These are phyloP conservation scores for Gynandropsis gynandra DNA, from an alignment of 345 rosid species.

Conservation along the genomic window DNA sequence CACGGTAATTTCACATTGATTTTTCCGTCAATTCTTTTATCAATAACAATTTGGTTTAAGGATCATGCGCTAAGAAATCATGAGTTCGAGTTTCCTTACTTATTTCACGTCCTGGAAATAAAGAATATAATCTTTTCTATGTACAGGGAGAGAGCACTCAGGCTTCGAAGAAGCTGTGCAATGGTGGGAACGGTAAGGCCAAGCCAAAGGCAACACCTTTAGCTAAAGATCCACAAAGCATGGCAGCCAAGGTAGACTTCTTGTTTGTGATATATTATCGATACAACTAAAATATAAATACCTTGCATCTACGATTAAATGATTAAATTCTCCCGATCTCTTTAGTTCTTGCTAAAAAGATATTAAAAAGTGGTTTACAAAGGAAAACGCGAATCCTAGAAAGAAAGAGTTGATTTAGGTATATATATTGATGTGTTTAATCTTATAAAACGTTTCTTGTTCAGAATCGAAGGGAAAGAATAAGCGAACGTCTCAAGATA, in stretches of 20 bases:
- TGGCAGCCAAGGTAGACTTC: constrained; percentile 77
- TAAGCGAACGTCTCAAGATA: constrained; percentile 71
- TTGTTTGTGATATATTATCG: too few relatives aligned
- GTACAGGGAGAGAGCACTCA: constrained; percentile 43
- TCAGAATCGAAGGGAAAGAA: constrained; percentile 84
- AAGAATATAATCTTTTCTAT: constrained; percentile 1
- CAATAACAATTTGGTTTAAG: background rate
- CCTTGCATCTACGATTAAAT: too few relatives aligned
- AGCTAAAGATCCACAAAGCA: constrained; percentile 79
- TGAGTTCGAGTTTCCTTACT: too few relatives aligned
- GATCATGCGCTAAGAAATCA: background rate
- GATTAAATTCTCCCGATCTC: too few relatives aligned
- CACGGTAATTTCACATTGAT: constrained; percentile 27
- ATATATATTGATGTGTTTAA: background rate
- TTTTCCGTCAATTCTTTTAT: background rate
- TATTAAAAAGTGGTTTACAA: too few relatives aligned
- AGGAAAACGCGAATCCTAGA: too few relatives aligned
- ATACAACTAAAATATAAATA: too few relatives aligned
- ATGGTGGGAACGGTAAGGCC: constrained; percentile 27
- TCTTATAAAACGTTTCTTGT: constrained; percentile 12
- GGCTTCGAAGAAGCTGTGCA: constrained; percentile 53
- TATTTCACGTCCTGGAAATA: background rate
- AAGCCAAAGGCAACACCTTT: constrained; percentile 43
- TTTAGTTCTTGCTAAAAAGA: too few relatives aligned
- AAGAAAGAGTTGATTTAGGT: too few relatives aligned